A percentile compares a stretch with the other conserved stretches of the same genome.
Conservation (phyloP, 768 basidiomycete genomes). For the Cystobasidium onofrii region DNA sequence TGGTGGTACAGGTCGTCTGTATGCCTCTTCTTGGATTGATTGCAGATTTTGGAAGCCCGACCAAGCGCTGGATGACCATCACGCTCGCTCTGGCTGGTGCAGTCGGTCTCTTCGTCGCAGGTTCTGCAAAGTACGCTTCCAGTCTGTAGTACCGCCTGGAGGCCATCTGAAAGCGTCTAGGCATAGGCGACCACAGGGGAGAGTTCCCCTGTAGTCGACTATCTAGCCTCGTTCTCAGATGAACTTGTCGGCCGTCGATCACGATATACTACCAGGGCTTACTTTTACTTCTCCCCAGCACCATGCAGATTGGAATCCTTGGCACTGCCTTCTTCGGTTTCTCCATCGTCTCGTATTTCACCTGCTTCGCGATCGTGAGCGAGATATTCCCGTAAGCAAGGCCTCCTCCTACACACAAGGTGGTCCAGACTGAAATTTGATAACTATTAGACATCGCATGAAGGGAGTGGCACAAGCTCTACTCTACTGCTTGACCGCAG, state of each 20-base stretch:
- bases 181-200: too few species aligned
- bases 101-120: background rate
- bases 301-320: background rate
- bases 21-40: background rate
- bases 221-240: too few species aligned
- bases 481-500: background rate
- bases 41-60: background rate
- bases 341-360: constrained; percentile 5
- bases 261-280: too few species aligned
- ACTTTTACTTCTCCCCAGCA: background rate
- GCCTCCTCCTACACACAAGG: background rate
- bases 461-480: background rate
- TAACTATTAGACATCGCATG: background rate
- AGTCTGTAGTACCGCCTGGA: too few species aligned
- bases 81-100: background rate
- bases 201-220: too few species aligned
- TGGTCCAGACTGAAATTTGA: background rate
- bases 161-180: too few species aligned
- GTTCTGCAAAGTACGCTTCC: background rate
- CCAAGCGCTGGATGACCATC: background rate
- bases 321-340: constrained; percentile 9
- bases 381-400: background rate
- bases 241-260: too few species aligned
- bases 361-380: background rate
- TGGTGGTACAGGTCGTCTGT: background rate